Base-by-base conservation (phyloP, 2,329 filamentous ascomycete genomes). In the Rhinocladiella mackenziei region DNA sequence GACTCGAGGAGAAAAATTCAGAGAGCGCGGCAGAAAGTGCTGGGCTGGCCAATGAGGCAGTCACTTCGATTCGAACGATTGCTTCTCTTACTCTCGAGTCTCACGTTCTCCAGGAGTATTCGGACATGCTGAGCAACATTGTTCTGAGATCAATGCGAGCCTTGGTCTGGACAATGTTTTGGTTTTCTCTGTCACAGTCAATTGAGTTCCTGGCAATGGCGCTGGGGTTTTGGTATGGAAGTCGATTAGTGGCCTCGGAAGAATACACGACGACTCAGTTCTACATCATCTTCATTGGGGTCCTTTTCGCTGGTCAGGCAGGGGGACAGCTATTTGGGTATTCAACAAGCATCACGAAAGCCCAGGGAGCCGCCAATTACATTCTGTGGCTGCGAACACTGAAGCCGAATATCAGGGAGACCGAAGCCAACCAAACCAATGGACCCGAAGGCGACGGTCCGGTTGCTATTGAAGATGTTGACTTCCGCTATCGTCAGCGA, bases 141-240 rank as follows among this genome's bases (percentile, higher is more conserved):
- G 40, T 53, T 7, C 29, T 48, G 7, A 30, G 48, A n/a, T 60
- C 60, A 13, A 57, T 57, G 15, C 43, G 41, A 7, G 41, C 55
- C 9, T 18, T 61, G 30, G 35, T 59, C 8, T 34, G 49, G 51
- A 62, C 59, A 11, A 58, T 58, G 34, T 43, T 60, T 13, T 58
- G 62, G 25, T 63, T 62, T 25, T 56, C 61, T 2, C 39, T 57
- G 18, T 61, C 61, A 2, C 62, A 65, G 43, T 62, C 59, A 1
- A 50, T 63, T 17, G 58, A 61, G 48, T 51, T 63, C 37, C 26
- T 58, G 45, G 26, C 39, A 31, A 56, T 59, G 40, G 61, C 58
- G 5, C 50, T 64, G 3, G 58, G 60, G 1, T 62, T 64, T 44
- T 84, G 78, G 75, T 85, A 84, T 48, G 82, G 80, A 33, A 78